phyloP scores from a whole-genome alignment of 108 stramenopile species.

The Nitzschia sp. region DNA sequence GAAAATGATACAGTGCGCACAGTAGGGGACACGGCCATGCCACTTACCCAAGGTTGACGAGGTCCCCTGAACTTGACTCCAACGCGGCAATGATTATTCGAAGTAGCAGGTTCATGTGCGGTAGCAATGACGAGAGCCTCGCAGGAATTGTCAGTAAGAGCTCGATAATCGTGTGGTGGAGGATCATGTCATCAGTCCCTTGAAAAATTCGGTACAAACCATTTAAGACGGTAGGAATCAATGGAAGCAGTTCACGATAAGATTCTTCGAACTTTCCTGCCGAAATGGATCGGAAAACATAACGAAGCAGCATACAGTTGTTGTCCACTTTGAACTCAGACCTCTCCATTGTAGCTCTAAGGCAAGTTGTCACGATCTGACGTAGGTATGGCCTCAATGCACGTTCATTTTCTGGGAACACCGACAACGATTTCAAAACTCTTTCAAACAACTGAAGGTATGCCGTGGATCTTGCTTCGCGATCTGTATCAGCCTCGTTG shows the following conservation, averaged over 20 bases:
- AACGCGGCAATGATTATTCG: constrained; percentile 85
- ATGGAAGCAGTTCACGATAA: constrained; percentile 76
- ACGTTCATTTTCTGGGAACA: constrained; percentile 85
- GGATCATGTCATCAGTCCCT: constrained; percentile 38
- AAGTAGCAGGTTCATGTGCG: constrained; percentile 88
- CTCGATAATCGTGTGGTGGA: constrained; percentile 76
- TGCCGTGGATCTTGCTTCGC: constrained; percentile 28
- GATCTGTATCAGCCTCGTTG: constrained; percentile 14
- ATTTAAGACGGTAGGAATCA: constrained; percentile 79
- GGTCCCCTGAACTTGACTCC: constrained; percentile 74
- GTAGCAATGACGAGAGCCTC: constrained; percentile 83
- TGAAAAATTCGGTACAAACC: constrained; percentile 70
- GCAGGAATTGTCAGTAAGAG: constrained; percentile 90
- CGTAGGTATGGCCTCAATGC: constrained; percentile 83
- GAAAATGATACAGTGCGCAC: background rate
- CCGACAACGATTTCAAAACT: constrained; percentile 76
- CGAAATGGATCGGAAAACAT: constrained; percentile 86
- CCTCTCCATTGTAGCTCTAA: constrained; percentile 63
- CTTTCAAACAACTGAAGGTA: constrained; percentile 58
- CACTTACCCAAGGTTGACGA: constrained; percentile 79
- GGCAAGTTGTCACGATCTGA: constrained; percentile 63
- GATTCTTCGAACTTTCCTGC: constrained; percentile 93
- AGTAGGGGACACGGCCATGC: background rate
- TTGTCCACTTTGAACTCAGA: constrained; percentile 61
- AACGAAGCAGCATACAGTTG: constrained; percentile 74